Evolutionary conservation across 129 eudicot genomes (phyloP).

Genomic region (Scalesia atractyloides): DNA sequence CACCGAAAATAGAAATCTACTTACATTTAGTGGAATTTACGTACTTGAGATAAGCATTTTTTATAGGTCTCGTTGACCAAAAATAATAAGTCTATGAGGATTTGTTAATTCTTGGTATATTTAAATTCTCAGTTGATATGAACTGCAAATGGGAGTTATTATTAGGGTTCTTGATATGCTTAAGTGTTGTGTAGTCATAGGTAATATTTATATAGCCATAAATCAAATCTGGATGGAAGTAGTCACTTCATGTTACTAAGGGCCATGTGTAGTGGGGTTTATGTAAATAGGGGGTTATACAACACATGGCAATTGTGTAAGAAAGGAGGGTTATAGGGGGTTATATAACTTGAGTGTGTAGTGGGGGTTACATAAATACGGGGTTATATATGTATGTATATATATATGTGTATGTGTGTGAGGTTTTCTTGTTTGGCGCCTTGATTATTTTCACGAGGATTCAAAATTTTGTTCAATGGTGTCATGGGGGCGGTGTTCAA

Average conservation of each 20-base stretch:
- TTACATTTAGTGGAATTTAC: background rate
- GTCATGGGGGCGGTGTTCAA: too few relatives aligned
- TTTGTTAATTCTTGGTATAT: constrained; percentile 29
- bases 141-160: constrained; percentile 22
- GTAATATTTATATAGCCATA: constrained; percentile 11
- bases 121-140: constrained; percentile 28
- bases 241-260: background rate
- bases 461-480: too few relatives aligned
- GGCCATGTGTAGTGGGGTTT: too few relatives aligned
- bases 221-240: background rate
- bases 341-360: too few relatives aligned
- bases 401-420: too few relatives aligned
- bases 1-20: background rate
- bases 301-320: too few relatives aligned
- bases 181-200: constrained; percentile 6
- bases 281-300: too few relatives aligned
- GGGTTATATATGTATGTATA: too few relatives aligned
- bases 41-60: constrained; percentile 30
- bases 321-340: too few relatives aligned
- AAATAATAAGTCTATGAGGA: constrained; percentile 23
- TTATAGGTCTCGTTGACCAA: constrained; percentile 15
- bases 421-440: too few relatives aligned
- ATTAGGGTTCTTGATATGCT: background rate
- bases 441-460: too few relatives aligned
- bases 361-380: too few relatives aligned